A percentile compares a stretch with the other conserved stretches of the same genome.
Conservation (phyloP, 1,284 basidiomycete species). For the Spongiforma sp. region DNA sequence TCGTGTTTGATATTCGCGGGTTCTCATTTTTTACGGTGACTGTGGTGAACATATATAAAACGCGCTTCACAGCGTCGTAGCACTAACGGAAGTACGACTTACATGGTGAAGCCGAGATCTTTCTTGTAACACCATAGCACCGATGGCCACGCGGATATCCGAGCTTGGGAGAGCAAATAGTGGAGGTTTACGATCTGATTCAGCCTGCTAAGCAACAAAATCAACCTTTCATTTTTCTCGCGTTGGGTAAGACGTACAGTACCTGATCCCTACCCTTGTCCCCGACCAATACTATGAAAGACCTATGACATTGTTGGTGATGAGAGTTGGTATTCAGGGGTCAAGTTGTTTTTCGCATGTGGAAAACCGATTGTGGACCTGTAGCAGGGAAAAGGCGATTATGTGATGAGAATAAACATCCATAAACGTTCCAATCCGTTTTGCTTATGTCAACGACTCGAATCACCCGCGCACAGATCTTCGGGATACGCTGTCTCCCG, state of each 20-base stretch:
- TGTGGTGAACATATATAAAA: no score
- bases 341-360: no score
- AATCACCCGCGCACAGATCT: no score
- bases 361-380: no score
- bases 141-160: conserved; percentile 87
- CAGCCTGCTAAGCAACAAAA: background rate
- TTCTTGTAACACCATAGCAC: conserved; percentile 99
- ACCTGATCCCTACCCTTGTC: conserved; percentile 95
- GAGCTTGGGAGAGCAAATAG: conserved; percentile 91
- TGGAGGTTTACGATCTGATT: conserved; percentile 92
- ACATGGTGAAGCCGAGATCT: conserved; percentile 94
- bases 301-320: conserved; percentile 94
- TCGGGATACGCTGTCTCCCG: no score
- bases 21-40: conserved; percentile 97
- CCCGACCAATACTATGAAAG: conserved; percentile 97
- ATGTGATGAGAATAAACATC: no score
- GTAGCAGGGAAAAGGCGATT: no score
- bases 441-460: no score
- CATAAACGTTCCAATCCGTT: no score
- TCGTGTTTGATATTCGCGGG: conserved; percentile 95
- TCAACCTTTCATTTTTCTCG: no score
- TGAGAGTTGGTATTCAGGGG: conserved; percentile 90
- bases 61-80: conserved; percentile 4
- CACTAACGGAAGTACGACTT: conserved; percentile 40
- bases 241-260: conserved; percentile 26